Percentiles rank a stretch among this genome's conserved stretches.
phyloP scores from a whole-genome alignment of 345 rosid genomes.

The rapeseed (Brassica napus) region DNA sequence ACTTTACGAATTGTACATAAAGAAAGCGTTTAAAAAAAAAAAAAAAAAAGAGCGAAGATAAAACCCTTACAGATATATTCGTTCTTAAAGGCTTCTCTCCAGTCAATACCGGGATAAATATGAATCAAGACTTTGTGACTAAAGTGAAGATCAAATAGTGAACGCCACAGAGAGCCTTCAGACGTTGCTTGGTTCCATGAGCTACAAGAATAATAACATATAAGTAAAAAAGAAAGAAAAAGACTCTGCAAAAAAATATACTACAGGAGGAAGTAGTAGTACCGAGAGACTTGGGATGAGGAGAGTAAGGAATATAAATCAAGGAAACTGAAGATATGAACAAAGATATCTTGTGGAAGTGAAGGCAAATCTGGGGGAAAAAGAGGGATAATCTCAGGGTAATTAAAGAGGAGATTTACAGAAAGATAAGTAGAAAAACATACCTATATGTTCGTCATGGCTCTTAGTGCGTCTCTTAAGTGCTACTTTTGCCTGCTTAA shows the following conservation, averaged over 20 bases:
- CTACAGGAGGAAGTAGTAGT: slow-evolving; percentile 37
- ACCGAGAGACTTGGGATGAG: slow-evolving; percentile 62
- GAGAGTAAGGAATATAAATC: slow-evolving; percentile 63
- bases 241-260: neutral
- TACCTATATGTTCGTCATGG: slow-evolving; percentile 50
- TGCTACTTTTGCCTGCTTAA: slow-evolving; percentile 77
- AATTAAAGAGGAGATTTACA: neutral
- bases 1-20: slow-evolving; percentile 11
- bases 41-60: neutral
- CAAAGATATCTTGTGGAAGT: slow-evolving; percentile 70
- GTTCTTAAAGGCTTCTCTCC: slow-evolving; percentile 63
- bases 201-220: slow-evolving; percentile 49
- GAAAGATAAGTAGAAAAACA: slow-evolving; percentile 1
- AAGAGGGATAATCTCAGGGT: neutral
- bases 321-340: slow-evolving; percentile 65
- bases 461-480: slow-evolving; percentile 57
- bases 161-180: slow-evolving; percentile 61
- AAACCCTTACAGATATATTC: slow-evolving; percentile 48
- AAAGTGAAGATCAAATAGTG: slow-evolving; percentile 41
- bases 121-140: slow-evolving; percentile 36
- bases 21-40: neutral
- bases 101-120: slow-evolving; percentile 43
- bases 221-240: neutral
- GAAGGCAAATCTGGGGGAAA: slow-evolving; percentile 50
- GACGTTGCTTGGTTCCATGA: slow-evolving; percentile 74